Percentiles rank a stretch among this genome's conserved stretches.
These are phyloP conservation scores for Nemania sp. DNA, from an alignment of 2,329 filamentous ascomycete species.

Conservation along the genomic window DNA sequence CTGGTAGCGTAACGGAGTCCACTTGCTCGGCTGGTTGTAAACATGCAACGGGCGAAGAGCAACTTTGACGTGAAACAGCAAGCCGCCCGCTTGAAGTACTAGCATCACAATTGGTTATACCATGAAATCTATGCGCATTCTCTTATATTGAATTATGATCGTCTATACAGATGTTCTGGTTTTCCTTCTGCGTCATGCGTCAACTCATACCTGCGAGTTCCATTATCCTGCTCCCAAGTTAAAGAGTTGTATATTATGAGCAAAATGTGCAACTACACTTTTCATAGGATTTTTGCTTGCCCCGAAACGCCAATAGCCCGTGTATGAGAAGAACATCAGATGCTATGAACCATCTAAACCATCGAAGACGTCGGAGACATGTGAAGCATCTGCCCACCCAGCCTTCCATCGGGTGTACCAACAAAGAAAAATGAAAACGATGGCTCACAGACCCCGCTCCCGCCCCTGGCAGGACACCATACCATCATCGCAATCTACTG, in stretches of 20 bases:
- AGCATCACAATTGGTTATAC: too few relatives aligned
- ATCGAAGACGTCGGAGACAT: slow-evolving; percentile 1
- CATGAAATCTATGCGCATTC: too few relatives aligned
- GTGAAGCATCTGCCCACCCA: background rate
- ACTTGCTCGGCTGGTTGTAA: too few relatives aligned
- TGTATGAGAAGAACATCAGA: slow-evolving; percentile 22
- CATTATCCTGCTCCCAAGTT: background rate
- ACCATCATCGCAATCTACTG: background rate
- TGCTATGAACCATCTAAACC: slow-evolving; percentile 22
- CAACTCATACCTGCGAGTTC: too few relatives aligned
- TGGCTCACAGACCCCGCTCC: background rate
- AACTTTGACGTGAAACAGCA: too few relatives aligned
- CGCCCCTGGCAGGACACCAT: background rate
- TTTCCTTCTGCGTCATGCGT: background rate
- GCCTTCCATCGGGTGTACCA: background rate
- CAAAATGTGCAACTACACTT: slow-evolving; percentile 10
- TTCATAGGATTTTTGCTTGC: slow-evolving; percentile 12
- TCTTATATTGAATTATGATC: slow-evolving; percentile 8
- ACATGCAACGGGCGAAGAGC: too few relatives aligned
- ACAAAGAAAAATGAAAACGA: slow-evolving; percentile 13
- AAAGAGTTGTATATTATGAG: slow-evolving; percentile 7
- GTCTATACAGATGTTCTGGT: slow-evolving; percentile 17
- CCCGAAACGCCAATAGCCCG: slow-evolving; percentile 13
- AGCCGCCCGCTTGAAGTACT: too few relatives aligned
- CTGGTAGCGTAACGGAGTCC: too few relatives aligned